Evolutionary conservation across 2,329 filamentous ascomycete genomes (phyloP).

Genomic region (Aureobasidium musti): DNA sequence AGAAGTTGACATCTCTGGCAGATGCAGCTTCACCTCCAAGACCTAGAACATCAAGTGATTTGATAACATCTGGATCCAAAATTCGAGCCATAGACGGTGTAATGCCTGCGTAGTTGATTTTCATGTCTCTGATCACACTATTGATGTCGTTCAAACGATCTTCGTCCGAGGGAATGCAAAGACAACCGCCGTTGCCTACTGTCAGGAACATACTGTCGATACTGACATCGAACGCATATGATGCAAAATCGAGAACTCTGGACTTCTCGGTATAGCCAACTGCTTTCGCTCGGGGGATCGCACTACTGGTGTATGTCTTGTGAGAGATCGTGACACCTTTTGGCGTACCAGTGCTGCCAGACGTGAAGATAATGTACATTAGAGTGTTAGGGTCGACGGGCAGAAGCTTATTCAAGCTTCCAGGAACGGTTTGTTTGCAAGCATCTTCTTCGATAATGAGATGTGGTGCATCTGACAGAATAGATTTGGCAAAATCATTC

Average conservation of each 20-base stretch:
- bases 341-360: conserved; percentile 37
- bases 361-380: conserved; percentile 39
- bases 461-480: conserved; percentile 28
- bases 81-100: conserved; percentile 51
- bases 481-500: conserved; percentile 31
- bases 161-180: conserved; percentile 48
- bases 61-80: conserved; percentile 44
- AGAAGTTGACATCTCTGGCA: conserved; percentile 42
- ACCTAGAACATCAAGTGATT: conserved; percentile 48
- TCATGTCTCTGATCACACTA: conserved; percentile 43
- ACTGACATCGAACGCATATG: conserved; percentile 32
- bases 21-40: conserved; percentile 50
- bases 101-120: conserved; percentile 48
- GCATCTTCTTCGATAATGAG: conserved; percentile 30
- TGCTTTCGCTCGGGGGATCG: conserved; percentile 46
- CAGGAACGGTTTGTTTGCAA: neutral
- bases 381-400: conserved; percentile 31
- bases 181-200: conserved; percentile 30
- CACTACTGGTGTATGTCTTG: conserved; percentile 59
- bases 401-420: neutral
- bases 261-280: conserved; percentile 25
- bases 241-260: conserved; percentile 30
- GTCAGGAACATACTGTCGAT: conserved; percentile 32
- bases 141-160: conserved; percentile 53
- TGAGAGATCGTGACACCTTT: conserved; percentile 36